Evolutionary conservation across 306 rosid genomes (phyloP), one percentile per base, ranked within the genome.

Genomic region (Fagus crenata): DNA sequence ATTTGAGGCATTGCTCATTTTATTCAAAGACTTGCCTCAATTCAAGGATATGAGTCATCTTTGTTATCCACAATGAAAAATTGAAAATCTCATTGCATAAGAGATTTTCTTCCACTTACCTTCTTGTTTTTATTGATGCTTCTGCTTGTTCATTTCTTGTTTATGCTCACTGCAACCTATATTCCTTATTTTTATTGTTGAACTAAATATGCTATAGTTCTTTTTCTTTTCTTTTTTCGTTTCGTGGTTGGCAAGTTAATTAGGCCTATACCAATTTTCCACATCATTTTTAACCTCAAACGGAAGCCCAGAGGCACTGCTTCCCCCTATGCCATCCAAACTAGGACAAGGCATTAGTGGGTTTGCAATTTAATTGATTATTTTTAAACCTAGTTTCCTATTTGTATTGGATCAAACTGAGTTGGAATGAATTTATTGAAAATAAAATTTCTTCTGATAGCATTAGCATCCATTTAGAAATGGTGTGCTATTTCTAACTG

Each of bases 1-100:
- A 32, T 8, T 60, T 60, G 40, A 15, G 37, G 49, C 71, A 65
- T 65, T n/a, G 71, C 71, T 67, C 71, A 6, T 39, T 64, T 37
- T 36, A 15, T 39, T 17, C 31, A 37, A 43, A n/a, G 15, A 15
- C 12, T 7, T 37, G 49, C 51, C 17, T 40, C 49, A 67, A 6
- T 63, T 59, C 12, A 22, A 32, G 65, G 11, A 46, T 14, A 46
- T 9, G 14, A 46, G 11, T 9, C 28, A 46, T 46, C 51, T 46
- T 46, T 46, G 51, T 46, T 9, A 14, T 46, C 3, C 51, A 46
- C 51, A 46, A 46, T 46, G 8, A 2, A 46, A 9, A 7, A 46
- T 46, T 46, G 51, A 46, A 9, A 46, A 46, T 46, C 8, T 46
- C 14, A 46, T 46, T 46, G 4, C 51, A 46, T 46, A 46, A 46